Conservation (phyloP, 2,329 filamentous ascomycete species). For the Aspergillus sp. region DNA sequence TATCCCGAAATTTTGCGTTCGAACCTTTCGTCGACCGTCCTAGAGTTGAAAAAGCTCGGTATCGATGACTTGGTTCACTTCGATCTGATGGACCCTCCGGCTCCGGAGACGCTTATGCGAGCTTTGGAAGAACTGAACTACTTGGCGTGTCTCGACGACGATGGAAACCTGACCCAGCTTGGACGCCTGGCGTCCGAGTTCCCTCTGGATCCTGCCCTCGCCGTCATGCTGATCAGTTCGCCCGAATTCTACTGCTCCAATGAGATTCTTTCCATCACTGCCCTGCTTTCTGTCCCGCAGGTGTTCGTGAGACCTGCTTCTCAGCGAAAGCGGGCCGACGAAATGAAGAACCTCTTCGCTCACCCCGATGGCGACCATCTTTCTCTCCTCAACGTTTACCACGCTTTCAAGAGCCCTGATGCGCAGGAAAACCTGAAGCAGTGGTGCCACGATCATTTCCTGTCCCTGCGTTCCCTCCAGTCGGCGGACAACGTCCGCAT, state of each 20-base stretch:
- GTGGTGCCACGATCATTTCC: constrained; percentile 97
- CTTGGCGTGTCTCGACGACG: constrained; percentile 91
- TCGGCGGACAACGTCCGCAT: constrained; percentile 92
- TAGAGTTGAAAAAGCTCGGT: constrained; percentile 96
- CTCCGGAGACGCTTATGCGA: constrained; percentile 97
- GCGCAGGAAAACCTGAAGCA: constrained; percentile 73
- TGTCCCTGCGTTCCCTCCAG: constrained; percentile 82
- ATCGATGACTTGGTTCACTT: constrained; percentile 96
- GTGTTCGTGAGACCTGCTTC: constrained; percentile 85
- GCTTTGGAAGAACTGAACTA: constrained; percentile 98
- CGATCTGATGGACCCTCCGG: constrained; percentile 96
- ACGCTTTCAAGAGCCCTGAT: constrained; percentile 82
- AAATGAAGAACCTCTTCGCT: constrained; percentile 94
- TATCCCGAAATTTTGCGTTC: constrained; percentile 94
- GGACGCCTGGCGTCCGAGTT: constrained; percentile 91
- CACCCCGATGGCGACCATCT: constrained; percentile 94
- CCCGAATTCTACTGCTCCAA: constrained; percentile 99
- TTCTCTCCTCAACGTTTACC: constrained; percentile 95
- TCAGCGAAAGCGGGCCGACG: constrained; percentile 86
- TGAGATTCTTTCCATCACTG: constrained; percentile 92
- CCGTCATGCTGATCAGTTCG: constrained; percentile 96
- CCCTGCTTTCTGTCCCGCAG: constrained; percentile 90
- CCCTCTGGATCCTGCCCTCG: constrained; percentile 87
- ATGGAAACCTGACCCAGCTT: constrained; percentile 84
- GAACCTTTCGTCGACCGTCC: constrained; percentile 89